Evolutionary conservation across 2,329 filamentous ascomycete species (phyloP).

Genomic region (Camptophora hylomeconis): DNA sequence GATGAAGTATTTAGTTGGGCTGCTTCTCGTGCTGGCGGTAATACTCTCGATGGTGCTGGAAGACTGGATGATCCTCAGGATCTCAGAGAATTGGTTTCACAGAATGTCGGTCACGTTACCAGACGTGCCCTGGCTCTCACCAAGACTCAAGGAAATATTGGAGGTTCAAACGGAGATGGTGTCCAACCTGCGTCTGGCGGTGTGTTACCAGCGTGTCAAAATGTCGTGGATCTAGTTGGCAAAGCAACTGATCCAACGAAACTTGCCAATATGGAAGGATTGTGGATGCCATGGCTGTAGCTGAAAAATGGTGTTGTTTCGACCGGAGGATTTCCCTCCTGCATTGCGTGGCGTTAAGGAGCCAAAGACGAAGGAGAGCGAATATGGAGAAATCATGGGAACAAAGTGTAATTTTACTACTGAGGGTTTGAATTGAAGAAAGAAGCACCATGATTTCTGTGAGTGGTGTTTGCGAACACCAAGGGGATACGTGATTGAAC

Average conservation of each 20-base stretch:
- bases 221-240: slow-evolving; percentile 87
- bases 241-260: slow-evolving; percentile 86
- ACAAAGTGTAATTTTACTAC: too few relatives aligned
- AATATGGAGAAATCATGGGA: too few relatives aligned
- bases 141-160: slow-evolving; percentile 29
- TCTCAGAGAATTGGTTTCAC: slow-evolving; percentile 65
- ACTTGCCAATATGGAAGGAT: slow-evolving; percentile 71
- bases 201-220: slow-evolving; percentile 89
- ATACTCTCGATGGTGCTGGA: slow-evolving; percentile 4
- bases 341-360: too few relatives aligned
- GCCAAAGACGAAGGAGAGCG: too few relatives aligned
- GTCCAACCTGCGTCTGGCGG: slow-evolving; percentile 21
- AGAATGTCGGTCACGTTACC: slow-evolving; percentile 82
- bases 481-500: too few relatives aligned
- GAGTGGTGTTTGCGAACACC: too few relatives aligned
- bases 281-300: slow-evolving; percentile 97
- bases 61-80: slow-evolving; percentile 31
- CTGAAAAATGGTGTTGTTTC: too few relatives aligned
- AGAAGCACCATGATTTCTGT: too few relatives aligned
- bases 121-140: slow-evolving; percentile 80
- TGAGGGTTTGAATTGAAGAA: too few relatives aligned
- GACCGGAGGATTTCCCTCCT: too few relatives aligned
- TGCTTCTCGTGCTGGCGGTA: slow-evolving; percentile 38
- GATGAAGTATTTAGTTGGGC: slow-evolving; percentile 99
- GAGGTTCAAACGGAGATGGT: slow-evolving; percentile 2